Evolutionary conservation across 768 basidiomycete genomes (phyloP).

Genomic region (Lactarius hengduanensis): DNA sequence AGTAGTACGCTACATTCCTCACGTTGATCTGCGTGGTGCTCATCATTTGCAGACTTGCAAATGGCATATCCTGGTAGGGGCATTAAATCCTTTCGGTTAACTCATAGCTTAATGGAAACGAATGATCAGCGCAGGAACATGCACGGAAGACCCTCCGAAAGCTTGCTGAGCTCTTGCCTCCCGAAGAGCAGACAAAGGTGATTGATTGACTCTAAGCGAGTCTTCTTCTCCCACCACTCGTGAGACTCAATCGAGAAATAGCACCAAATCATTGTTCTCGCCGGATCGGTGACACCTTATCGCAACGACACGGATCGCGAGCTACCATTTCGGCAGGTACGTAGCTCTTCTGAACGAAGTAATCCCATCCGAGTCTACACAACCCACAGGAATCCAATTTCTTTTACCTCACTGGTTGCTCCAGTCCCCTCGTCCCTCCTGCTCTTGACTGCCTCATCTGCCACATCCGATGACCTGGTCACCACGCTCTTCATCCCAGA

Average conservation of each 20-base stretch:
- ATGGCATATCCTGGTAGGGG: constrained; percentile 18
- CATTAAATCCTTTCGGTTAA: background rate
- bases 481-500: constrained; percentile 78
- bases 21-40: background rate
- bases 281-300: constrained; percentile 60
- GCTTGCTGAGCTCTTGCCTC: constrained; percentile 50
- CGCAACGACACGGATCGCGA: constrained; percentile 87
- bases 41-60: background rate
- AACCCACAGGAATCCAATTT: constrained; percentile 73
- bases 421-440: constrained; percentile 69
- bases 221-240: background rate
- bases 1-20: background rate
- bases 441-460: constrained; percentile 55
- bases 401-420: constrained; percentile 81
- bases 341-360: constrained; percentile 32
- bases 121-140: constrained; percentile 49
- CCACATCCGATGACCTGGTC: constrained; percentile 39
- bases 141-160: constrained; percentile 52
- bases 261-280: constrained; percentile 69
- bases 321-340: constrained; percentile 56
- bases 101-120: background rate
- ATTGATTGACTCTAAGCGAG: constrained; percentile 8
- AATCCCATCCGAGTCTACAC: background rate
- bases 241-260: constrained; percentile 31
- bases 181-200: constrained; percentile 53